Evolutionary conservation across 2,329 filamentous ascomycete genomes (phyloP), one percentile per base, ranked within the genome.

Genomic region (Tolypocladium tropicale): DNA sequence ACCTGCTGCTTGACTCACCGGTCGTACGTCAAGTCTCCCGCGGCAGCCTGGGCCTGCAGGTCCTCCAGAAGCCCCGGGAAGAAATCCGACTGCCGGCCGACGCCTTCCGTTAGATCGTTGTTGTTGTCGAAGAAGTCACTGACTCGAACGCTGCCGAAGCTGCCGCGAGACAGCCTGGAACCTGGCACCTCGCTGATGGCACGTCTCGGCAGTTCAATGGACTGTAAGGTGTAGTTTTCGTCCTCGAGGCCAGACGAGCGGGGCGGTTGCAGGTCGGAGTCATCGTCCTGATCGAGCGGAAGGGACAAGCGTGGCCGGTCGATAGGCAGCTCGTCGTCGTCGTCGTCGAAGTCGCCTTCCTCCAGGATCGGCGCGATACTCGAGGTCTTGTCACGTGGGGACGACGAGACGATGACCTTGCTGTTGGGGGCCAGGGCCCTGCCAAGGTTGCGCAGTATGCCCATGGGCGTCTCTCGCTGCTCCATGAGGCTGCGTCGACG

Each of bases 151-250:
- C 77, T 82, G 0, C 76, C 80, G 59, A 84, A 69, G 58, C 79
- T 83, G 2, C 76, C 78, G 55, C 83, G 68, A 12, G 79, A 80
- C 33, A 78, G 63, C 33, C 80, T 69, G 4, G 72, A 70, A 4
- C 68, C 64, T 0, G 74, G 73, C 51, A 74, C 59, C 57, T 83
- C 78, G 54, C 70, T 78, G 39, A 70, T 64, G 18, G 76, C 77
- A 52, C 83, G 72, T 32, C 83, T 74, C 9, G 82, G 78, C 52
- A 84, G 64, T 68, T 86, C 84, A 32, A 86, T 76, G 2, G 83
- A 84, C 57, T 79, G 76, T 43, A 78, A 67, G 0, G 83, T 86
- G 58, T 76, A 76, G 60, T 85, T 79, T 46, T 83, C 79, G 30
- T 84, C 80, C 55, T 85, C 81, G 28, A 85, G 63, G 11, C 76